Evolutionary conservation across 768 basidiomycete genomes (phyloP), one percentile per base, ranked within the genome.

Genomic region (Rhodotorula diobovata): DNA sequence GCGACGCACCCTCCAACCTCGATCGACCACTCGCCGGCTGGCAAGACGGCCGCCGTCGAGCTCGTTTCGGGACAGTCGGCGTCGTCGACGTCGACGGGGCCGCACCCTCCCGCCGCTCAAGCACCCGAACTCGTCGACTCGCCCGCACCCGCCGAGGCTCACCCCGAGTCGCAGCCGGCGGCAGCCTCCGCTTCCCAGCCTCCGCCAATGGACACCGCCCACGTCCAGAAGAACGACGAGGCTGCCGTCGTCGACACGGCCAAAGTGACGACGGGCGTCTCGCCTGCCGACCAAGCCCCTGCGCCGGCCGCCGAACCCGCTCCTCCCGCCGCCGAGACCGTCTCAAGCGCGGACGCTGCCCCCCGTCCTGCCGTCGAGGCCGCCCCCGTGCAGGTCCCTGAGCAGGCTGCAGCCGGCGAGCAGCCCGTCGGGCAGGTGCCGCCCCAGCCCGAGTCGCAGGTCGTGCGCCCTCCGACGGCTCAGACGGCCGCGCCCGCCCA

Each of bases 271-370:
- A 53, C 53, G 21, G n/a, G 23, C 23, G 18, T 71, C 28, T 60
- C 64, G 6, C n/a, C 55, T 8, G 60, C 48, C 43, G 70, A 71
- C 61, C 32, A 59, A 18, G 70, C 70, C 20, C 70, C 70, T 1
- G 55, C 56, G n/a, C 70, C 70, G 6, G 66, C 70, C 20, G 32
- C 21, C 50, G 70, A 63, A 16, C 66, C 61, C 2, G 66, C 70
- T 18, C 66, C 66, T 4, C 61, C 61, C 25, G 46, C 70, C 39
- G 62, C 43, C 51, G 61, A 60, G 30, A 8, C 46, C 35, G 35
- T 66, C 41, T 9, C 65, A 16, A 50, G 35, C 41, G 48, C 7
- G n/a, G 65, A 66, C 23, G 35, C 46, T 11, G 65, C 65, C 6
- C 65, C 65, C 3, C 56, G 37, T 12, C 65, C 65, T n/a, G 65